Conservation (phyloP, 2,329 filamentous ascomycete species). For the Tolypocladium capitatum region DNA sequence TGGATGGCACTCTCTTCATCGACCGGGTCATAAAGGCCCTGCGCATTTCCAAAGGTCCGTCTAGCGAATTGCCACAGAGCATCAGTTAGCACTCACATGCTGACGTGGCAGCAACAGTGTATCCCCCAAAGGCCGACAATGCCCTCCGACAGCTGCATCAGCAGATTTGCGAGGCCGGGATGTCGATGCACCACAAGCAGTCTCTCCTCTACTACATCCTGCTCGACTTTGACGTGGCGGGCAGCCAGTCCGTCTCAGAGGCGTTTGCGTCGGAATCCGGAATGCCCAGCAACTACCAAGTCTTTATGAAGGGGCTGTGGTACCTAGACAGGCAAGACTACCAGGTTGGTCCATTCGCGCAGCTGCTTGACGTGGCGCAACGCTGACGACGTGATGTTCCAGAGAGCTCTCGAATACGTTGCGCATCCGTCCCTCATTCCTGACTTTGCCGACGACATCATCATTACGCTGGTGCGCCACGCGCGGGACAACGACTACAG, state of each 20-base stretch:
- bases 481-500: constrained; percentile 45
- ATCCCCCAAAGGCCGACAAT: constrained; percentile 59
- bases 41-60: constrained; percentile 53
- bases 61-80: not conserved
- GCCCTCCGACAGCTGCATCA: constrained; percentile 57
- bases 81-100: not conserved
- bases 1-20: constrained; percentile 64
- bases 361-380: not conserved
- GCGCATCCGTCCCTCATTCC: constrained; percentile 67
- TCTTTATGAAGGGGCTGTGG: constrained; percentile 75
- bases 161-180: constrained; percentile 50
- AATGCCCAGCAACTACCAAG: constrained; percentile 62
- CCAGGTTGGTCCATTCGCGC: constrained; percentile 25
- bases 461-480: constrained; percentile 52
- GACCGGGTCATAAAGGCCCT: constrained; percentile 62
- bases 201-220: constrained; percentile 76
- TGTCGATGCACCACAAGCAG: constrained; percentile 64
- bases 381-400: not conserved
- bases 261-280: constrained; percentile 48
- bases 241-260: constrained; percentile 37
- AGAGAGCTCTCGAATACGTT: constrained; percentile 60
- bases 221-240: constrained; percentile 52
- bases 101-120: constrained; percentile 33
- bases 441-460: constrained; percentile 74
- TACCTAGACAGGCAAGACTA: constrained; percentile 62